Evolutionary conservation across 495 filamentous ascomycete genomes (phyloP), one percentile per base, ranked within the genome.

Genomic region (Hypoxylon lienhwacheense): DNA sequence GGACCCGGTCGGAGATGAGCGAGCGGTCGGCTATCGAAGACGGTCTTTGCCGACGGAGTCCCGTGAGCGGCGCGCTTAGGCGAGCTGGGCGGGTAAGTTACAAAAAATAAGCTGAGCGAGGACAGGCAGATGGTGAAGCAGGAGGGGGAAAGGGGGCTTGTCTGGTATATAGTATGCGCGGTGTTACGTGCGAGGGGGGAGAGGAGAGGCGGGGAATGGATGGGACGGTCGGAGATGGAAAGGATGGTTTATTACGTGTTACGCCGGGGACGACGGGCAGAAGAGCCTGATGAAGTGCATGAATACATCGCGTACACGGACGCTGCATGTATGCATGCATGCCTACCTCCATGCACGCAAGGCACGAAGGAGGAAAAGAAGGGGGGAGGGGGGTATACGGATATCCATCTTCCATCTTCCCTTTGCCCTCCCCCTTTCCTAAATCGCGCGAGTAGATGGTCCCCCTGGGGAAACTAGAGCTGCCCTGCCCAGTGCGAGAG

Each of bases 11-110:
- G 65, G 85, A 88, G 16, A 75, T 77, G 14, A 87, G 63, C 63
- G 87, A 87, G 16, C 84, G 78, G 7, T 86, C 76, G 1, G 77
- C 84, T n/a, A n/a, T n/a, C n/a, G n/a, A n/a, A n/a, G n/a, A n/a
- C n/a, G n/a, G 61, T 85, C 83, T 71, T 88, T 88, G 28, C 70
- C 81, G n/a, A 85, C 73, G 7, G 64, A 65, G 40, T 61, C 64
- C 64, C 65, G 28, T 10, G 22, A 2, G 7, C 25, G 7, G n/a
- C 28, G 26, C 16, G 32, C 7, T 11, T 11, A n/a, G 37, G 31
- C 24, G 19, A 19, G 41, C 5, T 45, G 26, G 15, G 10, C 1
- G 15, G 8, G 15, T 45, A 7, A 21, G 21, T 22, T 14, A 24
- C n/a, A n/a, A n/a, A n/a, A n/a, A n/a, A n/a, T n/a, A n/a, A n/a